Percentiles rank a stretch among this genome's conserved stretches.
phyloP scores from a whole-genome alignment of 306 rosid genomes.

The Quercus aquifolioides region DNA sequence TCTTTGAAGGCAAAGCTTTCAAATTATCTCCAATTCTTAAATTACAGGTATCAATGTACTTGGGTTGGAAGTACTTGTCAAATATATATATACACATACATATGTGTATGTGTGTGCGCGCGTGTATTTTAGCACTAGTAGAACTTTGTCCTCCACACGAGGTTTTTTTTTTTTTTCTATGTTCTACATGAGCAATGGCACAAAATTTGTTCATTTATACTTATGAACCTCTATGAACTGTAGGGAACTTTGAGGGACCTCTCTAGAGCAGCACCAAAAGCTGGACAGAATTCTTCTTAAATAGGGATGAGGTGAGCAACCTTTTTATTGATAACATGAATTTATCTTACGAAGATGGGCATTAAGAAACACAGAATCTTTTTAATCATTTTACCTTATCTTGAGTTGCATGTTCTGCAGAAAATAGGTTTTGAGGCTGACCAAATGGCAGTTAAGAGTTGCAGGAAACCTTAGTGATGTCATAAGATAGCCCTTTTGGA shows the following conservation, averaged over 20 bases:
- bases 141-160: too few species aligned
- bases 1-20: too few species aligned
- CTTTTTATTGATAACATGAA: not conserved
- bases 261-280: constrained; percentile 44
- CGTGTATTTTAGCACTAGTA: too few species aligned
- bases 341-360: not conserved
- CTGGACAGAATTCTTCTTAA: constrained; percentile 44
- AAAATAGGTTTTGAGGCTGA: constrained; percentile 35
- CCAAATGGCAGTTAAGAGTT: constrained; percentile 23
- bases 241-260: constrained; percentile 75
- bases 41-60: too few species aligned
- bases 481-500: not conserved
- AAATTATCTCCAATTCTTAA: too few species aligned
- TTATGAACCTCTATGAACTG: constrained; percentile 10
- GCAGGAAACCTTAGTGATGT: constrained; percentile 28
- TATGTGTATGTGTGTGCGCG: too few species aligned
- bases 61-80: too few species aligned
- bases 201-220: not conserved
- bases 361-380: not conserved
- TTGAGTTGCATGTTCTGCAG: constrained; percentile 25
- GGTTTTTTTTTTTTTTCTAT: too few species aligned
- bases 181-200: too few species aligned
- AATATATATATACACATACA: too few species aligned
- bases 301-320: constrained; percentile 42
- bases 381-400: not conserved